Conservation (phyloP, 164 flowering plant species). For the Stephania cephalantha region DNA sequence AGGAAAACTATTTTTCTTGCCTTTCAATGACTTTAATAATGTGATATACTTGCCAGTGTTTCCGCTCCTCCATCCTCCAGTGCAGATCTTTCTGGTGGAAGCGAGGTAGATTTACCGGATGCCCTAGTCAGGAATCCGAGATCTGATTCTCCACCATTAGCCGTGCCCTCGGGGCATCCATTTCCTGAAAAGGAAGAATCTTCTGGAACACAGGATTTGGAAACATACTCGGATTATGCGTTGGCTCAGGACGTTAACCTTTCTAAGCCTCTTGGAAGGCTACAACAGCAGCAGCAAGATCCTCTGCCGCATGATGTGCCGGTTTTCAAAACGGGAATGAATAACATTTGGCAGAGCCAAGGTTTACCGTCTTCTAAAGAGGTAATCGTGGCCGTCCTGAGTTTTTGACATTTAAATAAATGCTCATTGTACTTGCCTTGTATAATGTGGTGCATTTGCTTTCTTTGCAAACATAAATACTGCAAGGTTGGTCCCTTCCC, state of each 20-base stretch:
- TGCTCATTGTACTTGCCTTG: not conserved
- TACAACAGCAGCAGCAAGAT: constrained; percentile 57
- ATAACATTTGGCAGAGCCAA: constrained; percentile 53
- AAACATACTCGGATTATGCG: constrained; percentile 56
- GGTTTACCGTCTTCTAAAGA: constrained; percentile 68
- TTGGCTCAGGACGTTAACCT: constrained; percentile 46
- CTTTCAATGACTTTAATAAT: not conserved
- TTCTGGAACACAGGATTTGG: constrained; percentile 43
- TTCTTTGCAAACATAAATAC: not conserved
- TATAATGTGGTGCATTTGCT: not conserved
- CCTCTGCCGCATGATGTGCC: constrained; percentile 50
- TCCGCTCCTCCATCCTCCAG: constrained; percentile 35
- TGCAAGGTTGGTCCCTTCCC: too few species aligned
- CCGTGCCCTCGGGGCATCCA: constrained; percentile 39
- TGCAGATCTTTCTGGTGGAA: constrained; percentile 27
- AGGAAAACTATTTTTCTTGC: not conserved
- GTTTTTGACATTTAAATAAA: not conserved
- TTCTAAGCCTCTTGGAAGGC: constrained; percentile 40
- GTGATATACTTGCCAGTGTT: constrained; percentile 10
- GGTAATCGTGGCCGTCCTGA: constrained; percentile 29
- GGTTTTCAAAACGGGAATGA: constrained; percentile 62
- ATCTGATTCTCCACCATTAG: constrained; percentile 53
- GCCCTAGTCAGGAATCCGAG: constrained; percentile 41
- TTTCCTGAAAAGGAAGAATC: constrained; percentile 45
- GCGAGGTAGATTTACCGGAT: constrained; percentile 41